phyloP scores from a whole-genome alignment of 345 rosid species.

The Stellera chamaejasme region DNA sequence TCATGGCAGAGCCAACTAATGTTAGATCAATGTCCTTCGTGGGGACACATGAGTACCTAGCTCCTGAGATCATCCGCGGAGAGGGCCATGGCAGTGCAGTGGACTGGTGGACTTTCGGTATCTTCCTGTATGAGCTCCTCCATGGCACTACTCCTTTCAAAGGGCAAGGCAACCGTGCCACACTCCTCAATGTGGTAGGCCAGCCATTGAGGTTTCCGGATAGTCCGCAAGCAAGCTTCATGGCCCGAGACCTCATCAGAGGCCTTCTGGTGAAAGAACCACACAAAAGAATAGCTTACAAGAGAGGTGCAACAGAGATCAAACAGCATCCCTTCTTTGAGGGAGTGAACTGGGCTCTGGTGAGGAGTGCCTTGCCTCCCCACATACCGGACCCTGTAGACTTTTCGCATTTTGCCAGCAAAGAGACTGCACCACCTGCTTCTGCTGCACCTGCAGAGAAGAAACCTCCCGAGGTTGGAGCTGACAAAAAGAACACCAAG shows the following conservation, averaged over 20 bases:
- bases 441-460: constrained; percentile 12
- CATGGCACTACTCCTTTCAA: constrained; percentile 88
- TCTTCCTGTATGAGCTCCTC: constrained; percentile 75
- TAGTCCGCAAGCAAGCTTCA: constrained; percentile 48
- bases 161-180: constrained; percentile 84
- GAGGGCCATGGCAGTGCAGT: constrained; percentile 98
- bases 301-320: constrained; percentile 86
- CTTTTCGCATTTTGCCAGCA: constrained; percentile 42
- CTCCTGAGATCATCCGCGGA: constrained; percentile 89
- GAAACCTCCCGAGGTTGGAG: constrained; percentile 11
- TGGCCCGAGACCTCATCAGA: constrained; percentile 69
- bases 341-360: constrained; percentile 89
- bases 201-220: constrained; percentile 83
- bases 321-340: constrained; percentile 89
- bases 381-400: constrained; percentile 74
- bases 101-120: constrained; percentile 95
- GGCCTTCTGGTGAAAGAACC: constrained; percentile 81
- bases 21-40: constrained; percentile 92
- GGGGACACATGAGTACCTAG: constrained; percentile 87
- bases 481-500: constrained; percentile 16
- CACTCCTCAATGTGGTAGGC: constrained; percentile 79
- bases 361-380: constrained; percentile 78
- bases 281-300: constrained; percentile 67
- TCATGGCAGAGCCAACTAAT: constrained; percentile 93
- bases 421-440: constrained; percentile 30